These are phyloP conservation scores for Ligustrum vulgare DNA, from an alignment of 257 asterid species.

Conservation along the genomic window DNA sequence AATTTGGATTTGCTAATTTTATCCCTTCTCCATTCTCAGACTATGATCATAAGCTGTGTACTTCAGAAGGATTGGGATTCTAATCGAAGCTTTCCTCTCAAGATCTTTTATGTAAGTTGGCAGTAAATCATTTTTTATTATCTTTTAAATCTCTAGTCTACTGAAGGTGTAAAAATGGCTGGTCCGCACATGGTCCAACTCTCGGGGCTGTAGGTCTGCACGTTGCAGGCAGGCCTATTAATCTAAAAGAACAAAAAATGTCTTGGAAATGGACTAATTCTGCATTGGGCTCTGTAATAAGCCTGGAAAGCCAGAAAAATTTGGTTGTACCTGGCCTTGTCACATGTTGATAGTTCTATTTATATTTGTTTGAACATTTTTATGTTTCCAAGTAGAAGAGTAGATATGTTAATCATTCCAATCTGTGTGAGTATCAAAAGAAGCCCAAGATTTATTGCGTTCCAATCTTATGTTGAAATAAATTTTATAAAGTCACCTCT, in stretches of 20 bases:
- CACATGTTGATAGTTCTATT: neutral
- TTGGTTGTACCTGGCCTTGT: neutral
- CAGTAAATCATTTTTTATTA: conserved; percentile 9
- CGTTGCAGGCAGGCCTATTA: neutral
- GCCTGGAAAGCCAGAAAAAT: neutral
- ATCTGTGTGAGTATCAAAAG: neutral
- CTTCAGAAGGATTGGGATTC: conserved; percentile 52
- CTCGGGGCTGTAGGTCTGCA: too few species aligned
- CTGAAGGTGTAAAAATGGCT: neutral
- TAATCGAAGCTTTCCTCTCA: conserved; percentile 33
- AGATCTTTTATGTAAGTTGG: conserved; percentile 62
- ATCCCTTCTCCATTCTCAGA: conserved; percentile 39
- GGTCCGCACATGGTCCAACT: neutral
- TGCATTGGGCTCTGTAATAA: neutral
- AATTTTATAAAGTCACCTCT: neutral
- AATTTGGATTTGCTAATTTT: conserved; percentile 9
- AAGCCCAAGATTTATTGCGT: neutral
- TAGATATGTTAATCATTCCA: neutral
- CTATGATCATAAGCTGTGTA: conserved; percentile 40
- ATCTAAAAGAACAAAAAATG: neutral
- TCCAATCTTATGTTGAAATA: neutral
- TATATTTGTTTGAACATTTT: neutral
- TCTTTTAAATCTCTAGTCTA: neutral
- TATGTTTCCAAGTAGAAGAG: neutral
- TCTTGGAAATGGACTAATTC: neutral